Conservation (phyloP, 2,329 filamentous ascomycete genomes). For the Xylariales sp. region DNA sequence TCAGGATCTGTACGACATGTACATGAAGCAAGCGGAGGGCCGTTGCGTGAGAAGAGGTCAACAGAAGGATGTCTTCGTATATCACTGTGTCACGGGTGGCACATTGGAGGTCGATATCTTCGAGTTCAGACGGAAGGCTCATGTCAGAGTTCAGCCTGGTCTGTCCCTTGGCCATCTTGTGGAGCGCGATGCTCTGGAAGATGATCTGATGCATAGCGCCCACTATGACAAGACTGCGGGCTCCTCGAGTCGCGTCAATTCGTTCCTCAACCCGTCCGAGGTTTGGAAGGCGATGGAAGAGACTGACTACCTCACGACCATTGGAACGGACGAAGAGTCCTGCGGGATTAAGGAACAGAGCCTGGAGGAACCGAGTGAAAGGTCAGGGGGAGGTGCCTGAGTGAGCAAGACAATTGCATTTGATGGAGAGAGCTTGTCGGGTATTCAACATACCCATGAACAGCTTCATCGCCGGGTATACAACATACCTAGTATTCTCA, state of each 20-base stretch:
- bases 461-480: too few species aligned
- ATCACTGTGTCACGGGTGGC: constrained; percentile 32
- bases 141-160: constrained; percentile 12
- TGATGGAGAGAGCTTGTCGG: too few species aligned
- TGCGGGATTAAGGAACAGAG: too few species aligned
- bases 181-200: background rate
- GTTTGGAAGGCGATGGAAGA: constrained; percentile 24
- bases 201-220: background rate
- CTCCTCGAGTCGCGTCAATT: constrained; percentile 12
- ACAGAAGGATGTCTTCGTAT: constrained; percentile 30
- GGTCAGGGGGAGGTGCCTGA: too few species aligned
- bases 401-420: too few species aligned
- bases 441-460: too few species aligned
- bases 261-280: constrained; percentile 15
- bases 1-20: constrained; percentile 28
- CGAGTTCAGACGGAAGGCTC: constrained; percentile 22
- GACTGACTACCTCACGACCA: constrained; percentile 19
- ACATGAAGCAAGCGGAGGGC: constrained; percentile 35
- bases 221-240: background rate
- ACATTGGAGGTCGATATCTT: constrained; percentile 37
- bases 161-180: constrained; percentile 12
- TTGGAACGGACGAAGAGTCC: constrained; percentile 11
- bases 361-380: too few species aligned
- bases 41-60: constrained; percentile 36
- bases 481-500: too few species aligned